Conservation (phyloP, 2,329 filamentous ascomycete genomes). For the Fusarium lateritium region DNA sequence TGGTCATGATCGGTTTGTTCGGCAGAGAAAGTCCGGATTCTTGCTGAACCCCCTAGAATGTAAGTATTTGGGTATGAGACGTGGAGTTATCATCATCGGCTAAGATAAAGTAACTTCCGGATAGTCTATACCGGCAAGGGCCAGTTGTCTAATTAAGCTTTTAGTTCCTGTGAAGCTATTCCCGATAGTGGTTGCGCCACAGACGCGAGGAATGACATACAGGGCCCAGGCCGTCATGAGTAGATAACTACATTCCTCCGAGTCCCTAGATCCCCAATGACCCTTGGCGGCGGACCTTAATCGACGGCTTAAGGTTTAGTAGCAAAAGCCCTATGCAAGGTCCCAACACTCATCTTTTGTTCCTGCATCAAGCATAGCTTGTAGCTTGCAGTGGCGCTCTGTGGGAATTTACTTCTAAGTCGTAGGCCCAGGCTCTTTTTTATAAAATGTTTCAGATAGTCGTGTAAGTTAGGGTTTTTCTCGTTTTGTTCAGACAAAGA, state of each 20-base stretch:
- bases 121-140: neutral
- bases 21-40: no score
- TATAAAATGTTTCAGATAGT: slow-evolving; percentile 21
- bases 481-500: neutral
- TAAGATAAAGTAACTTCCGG: neutral
- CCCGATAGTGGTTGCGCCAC: neutral
- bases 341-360: neutral
- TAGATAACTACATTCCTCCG: slow-evolving; percentile 18
- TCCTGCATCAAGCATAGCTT: slow-evolving; percentile 23
- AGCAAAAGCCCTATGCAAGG: slow-evolving; percentile 17
- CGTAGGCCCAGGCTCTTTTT: neutral
- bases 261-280: slow-evolving; percentile 2
- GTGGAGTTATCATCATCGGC: neutral
- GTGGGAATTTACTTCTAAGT: neutral
- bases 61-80: neutral
- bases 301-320: slow-evolving; percentile 4
- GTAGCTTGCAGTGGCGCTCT: neutral
- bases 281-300: neutral
- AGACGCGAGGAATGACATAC: slow-evolving; percentile 18
- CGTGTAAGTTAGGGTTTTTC: neutral
- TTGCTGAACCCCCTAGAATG: no score
- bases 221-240: slow-evolving; percentile 17
- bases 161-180: neutral
- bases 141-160: slow-evolving; percentile 8
- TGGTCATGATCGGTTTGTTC: no score